phyloP scores from a whole-genome alignment of 2,329 filamentous ascomycete genomes.

The Penicillium sp. region DNA sequence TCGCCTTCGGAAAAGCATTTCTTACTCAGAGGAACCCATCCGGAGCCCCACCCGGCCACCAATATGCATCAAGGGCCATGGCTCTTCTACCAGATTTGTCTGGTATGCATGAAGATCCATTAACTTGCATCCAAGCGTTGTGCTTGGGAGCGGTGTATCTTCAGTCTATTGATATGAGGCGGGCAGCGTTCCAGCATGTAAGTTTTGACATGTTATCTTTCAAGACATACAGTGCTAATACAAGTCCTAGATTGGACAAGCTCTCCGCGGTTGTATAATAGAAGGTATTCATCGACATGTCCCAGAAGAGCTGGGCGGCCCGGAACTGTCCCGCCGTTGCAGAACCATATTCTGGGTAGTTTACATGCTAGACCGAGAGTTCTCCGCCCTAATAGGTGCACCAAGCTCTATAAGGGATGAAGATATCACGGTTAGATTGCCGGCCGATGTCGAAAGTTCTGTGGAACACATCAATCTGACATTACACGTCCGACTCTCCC shows the following conservation, averaged over 20 bases:
- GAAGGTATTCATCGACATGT: slow-evolving; percentile 30
- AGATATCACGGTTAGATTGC: slow-evolving; percentile 27
- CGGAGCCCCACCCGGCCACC: slow-evolving; percentile 36
- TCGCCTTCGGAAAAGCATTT: slow-evolving; percentile 58
- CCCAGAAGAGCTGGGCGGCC: slow-evolving; percentile 24
- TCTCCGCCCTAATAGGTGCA: slow-evolving; percentile 27
- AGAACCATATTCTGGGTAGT: slow-evolving; percentile 30
- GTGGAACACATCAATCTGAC: slow-evolving; percentile 25
- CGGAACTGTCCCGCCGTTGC: slow-evolving; percentile 24
- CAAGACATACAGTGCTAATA: background rate
- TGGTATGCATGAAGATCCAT: slow-evolving; percentile 29
- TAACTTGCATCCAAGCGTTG: slow-evolving; percentile 35
- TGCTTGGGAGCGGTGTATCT: slow-evolving; percentile 40
- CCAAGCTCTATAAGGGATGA: slow-evolving; percentile 30
- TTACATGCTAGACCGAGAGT: slow-evolving; percentile 31
- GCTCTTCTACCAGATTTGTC: slow-evolving; percentile 40
- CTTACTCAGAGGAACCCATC: slow-evolving; percentile 36
- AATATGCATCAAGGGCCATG: slow-evolving; percentile 43
- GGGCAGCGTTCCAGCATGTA: slow-evolving; percentile 42
- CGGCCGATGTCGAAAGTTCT: slow-evolving; percentile 20
- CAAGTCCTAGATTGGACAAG: slow-evolving; percentile 25
- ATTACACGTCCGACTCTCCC: slow-evolving; percentile 26
- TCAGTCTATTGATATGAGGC: slow-evolving; percentile 43
- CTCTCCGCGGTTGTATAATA: slow-evolving; percentile 27
- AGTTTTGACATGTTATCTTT: slow-evolving; percentile 2